Evolutionary conservation across 2,329 filamentous ascomycete genomes (phyloP).

Genomic region (Fusarium liriodendri): DNA sequence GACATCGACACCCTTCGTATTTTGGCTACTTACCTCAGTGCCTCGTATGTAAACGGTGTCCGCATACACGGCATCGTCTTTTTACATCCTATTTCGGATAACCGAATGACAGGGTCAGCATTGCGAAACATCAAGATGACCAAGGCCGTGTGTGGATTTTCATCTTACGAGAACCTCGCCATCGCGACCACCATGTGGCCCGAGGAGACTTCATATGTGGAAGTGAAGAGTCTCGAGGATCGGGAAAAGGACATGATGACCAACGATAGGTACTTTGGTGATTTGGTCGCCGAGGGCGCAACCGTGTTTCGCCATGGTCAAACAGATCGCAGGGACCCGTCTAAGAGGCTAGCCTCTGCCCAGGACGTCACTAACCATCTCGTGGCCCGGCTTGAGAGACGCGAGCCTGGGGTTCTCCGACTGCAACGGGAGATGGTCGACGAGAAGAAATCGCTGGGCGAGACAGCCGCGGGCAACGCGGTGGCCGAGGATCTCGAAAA

Average conservation of each 20-base stretch:
- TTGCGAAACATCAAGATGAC: conserved; percentile 9
- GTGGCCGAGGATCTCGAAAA: not conserved
- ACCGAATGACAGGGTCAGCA: conserved; percentile 18
- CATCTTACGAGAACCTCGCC: not conserved
- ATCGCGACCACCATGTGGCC: conserved; percentile 30
- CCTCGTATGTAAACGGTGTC: conserved; percentile 17
- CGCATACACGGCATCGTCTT: conserved; percentile 13
- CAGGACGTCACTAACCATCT: not conserved
- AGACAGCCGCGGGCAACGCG: not conserved
- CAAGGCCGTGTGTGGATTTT: conserved; percentile 3
- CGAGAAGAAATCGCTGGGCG: not conserved
- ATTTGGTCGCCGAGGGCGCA: not conserved
- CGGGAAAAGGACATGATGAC: conserved; percentile 2
- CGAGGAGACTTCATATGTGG: not conserved
- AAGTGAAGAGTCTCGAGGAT: not conserved
- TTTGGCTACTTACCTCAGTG: conserved; percentile 19
- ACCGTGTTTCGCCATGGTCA: not conserved
- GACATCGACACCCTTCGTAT: conserved; percentile 2
- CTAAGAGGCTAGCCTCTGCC: not conserved
- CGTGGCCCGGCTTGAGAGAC: not conserved
- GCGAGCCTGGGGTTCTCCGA: not conserved
- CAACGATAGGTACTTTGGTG: not conserved
- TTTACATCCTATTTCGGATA: conserved; percentile 19
- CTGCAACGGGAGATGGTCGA: conserved; percentile 6
- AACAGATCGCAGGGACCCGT: not conserved